phyloP scores from a whole-genome alignment of 1,139 yeast species.

The Taphrina deformans region DNA sequence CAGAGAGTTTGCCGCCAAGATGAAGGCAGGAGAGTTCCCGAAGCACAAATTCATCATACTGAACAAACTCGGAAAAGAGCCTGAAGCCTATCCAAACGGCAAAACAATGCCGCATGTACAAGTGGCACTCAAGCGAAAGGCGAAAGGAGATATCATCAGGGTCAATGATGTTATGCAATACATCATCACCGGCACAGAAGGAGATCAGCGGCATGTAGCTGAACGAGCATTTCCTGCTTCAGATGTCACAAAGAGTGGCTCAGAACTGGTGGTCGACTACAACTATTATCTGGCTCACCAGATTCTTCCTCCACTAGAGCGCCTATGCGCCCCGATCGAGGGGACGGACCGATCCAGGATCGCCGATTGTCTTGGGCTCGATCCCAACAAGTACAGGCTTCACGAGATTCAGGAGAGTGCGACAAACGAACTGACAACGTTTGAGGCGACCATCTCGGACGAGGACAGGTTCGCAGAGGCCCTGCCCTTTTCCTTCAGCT shows the following conservation, averaged over 20 bases:
- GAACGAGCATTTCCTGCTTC: slow-evolving; percentile 41
- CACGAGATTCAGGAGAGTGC: slow-evolving; percentile 41
- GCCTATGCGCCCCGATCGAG: slow-evolving; percentile 79
- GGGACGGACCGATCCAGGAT: slow-evolving; percentile 81
- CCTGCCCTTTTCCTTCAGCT: slow-evolving; percentile 56
- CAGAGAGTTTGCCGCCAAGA: slow-evolving; percentile 59
- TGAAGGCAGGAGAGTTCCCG: slow-evolving; percentile 62
- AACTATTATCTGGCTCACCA: slow-evolving; percentile 82
- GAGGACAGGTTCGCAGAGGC: slow-evolving; percentile 75
- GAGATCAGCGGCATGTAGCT: slow-evolving; percentile 42
- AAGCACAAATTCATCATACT: slow-evolving; percentile 52
- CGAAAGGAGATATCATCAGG: slow-evolving; percentile 77
- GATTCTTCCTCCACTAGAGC: slow-evolving; percentile 84
- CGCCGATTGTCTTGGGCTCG: slow-evolving; percentile 76
- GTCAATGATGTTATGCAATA: slow-evolving; percentile 90
- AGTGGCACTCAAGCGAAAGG: slow-evolving; percentile 78
- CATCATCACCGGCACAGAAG: slow-evolving; percentile 61
- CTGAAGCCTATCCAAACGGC: slow-evolving; percentile 52
- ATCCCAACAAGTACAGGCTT: slow-evolving; percentile 61
- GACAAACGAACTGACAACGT: slow-evolving; percentile 60
- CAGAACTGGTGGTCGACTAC: slow-evolving; percentile 65
- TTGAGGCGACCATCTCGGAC: slow-evolving; percentile 81
- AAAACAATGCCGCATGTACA: slow-evolving; percentile 90
- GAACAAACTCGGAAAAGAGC: slow-evolving; percentile 49
- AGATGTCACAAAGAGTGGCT: slow-evolving; percentile 40